Base-by-base conservation (phyloP, 1,284 basidiomycete species). In the Puccinia horiana region DNA sequence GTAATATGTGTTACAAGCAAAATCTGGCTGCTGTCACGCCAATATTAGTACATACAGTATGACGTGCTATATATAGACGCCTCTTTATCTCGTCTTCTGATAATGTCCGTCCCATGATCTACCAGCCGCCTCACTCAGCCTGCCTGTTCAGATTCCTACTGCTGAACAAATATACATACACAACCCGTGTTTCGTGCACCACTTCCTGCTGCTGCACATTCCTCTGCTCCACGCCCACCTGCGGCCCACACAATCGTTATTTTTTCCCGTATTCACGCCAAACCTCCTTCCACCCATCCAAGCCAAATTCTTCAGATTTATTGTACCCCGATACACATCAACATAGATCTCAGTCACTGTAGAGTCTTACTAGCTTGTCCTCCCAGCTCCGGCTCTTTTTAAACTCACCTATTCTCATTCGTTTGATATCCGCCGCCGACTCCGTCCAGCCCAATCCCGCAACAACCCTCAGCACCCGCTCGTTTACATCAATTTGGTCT, bases 211-310 rank as follows among this genome's bases (percentile, higher is more conserved):
- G 11, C 11, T 61, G 14, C 29, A 14, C 29, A 35, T 61, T 61
- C 58, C 58, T 35, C 23, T 58, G 23, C 56, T 29, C n/a, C 18
- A 61, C 29, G 29, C 58, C 58, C 32, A 58, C 56, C 56, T 58
- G 23, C 26, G 29, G 58, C n/a, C n/a, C 58, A 8, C 58, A 61
- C 58, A 61, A 61, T 61, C 58, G 58, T 61, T 61, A 61, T 52
- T 52, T 52, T 47, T 47, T 16, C 44, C 8, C 44, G 8, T 8
- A 47, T 16, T 16, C 44, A 16, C 44, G 16, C 44, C 44, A 47
- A 47, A 47, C 9, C 44, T 47, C 44, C 44, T 47, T 8, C 44
- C 44, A 47, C 44, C 44, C 9, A 47, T 47, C 16, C 44, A 16
- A 47, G 16, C 44, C 44, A 47, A 16, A 47, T 47, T 47, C 44